Percentiles rank a stretch among this genome's conserved stretches.
These are phyloP conservation scores for Penicillium sp. DNA, from an alignment of 2,329 filamentous ascomycete species.

Conservation along the genomic window DNA sequence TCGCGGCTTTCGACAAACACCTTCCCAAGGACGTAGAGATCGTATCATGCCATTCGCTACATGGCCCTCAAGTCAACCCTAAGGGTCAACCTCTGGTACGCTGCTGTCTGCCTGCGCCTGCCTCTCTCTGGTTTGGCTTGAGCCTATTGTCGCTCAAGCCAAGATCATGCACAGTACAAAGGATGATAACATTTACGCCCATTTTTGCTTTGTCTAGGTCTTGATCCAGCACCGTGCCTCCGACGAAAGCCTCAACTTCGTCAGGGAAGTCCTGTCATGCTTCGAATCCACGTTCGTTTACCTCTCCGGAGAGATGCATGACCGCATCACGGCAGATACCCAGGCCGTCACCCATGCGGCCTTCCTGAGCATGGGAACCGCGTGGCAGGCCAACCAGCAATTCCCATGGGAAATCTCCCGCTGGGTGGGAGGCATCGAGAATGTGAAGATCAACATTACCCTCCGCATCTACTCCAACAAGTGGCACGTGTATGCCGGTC, in stretches of 20 bases:
- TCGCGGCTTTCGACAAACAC: slow-evolving; percentile 81
- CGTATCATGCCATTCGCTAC: slow-evolving; percentile 89
- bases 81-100: slow-evolving; percentile 77
- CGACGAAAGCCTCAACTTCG: slow-evolving; percentile 63
- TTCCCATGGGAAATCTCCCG: slow-evolving; percentile 96
- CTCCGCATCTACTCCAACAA: slow-evolving; percentile 96
- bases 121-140: too few relatives aligned
- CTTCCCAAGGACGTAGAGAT: slow-evolving; percentile 84
- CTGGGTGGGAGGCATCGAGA: slow-evolving; percentile 94
- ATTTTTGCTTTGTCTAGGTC: too few relatives aligned
- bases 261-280: slow-evolving; percentile 72
- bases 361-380: slow-evolving; percentile 94
- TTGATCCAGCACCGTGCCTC: slow-evolving; percentile 87
- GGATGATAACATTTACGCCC: too few relatives aligned
- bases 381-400: slow-evolving; percentile 88
- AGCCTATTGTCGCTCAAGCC: too few relatives aligned
- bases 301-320: slow-evolving; percentile 77
- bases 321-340: slow-evolving; percentile 95
- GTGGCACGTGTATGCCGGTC: slow-evolving; percentile 97
- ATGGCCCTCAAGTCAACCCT: slow-evolving; percentile 85
- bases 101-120: too few relatives aligned
- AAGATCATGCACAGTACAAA: too few relatives aligned
- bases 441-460: slow-evolving; percentile 98
- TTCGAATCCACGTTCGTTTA: slow-evolving; percentile 79
- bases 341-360: slow-evolving; percentile 96